Base-by-base conservation (phyloP, 768 basidiomycete genomes). In the Xerocomellus amylosporus region DNA sequence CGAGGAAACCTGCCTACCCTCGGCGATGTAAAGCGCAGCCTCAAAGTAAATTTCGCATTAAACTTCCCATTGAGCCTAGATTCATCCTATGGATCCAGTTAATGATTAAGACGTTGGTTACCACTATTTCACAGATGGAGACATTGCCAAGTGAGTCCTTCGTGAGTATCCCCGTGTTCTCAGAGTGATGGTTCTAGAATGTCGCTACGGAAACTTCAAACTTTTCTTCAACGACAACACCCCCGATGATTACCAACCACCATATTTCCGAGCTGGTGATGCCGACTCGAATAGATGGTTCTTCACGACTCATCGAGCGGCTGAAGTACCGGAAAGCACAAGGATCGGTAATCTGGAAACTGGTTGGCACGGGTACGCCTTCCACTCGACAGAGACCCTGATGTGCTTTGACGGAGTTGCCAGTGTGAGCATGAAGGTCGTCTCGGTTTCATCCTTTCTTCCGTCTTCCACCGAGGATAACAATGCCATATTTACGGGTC, bases 121-220 rank as follows among this genome's bases (percentile, higher is more conserved):
- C 86, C 55, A 83, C 86, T n/a, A 90, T 85, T 44, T 84, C 83
- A 47, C 85, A 85, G 54, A 87, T 93, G 87, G 89, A 92, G 52
- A 70, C 77, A 22, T 73, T 93, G 42, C 91, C 91, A 7, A 85
- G 91, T 90, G 65, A 45, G 83, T 72, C 8, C 19, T 58, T 8
- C 44, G 38, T 20, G 10, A 49, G 20, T 50, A 3, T 20, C 58
- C 33, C 49, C 13, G 5, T 43, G 49, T 50, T 47, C 28, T 26
- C 26, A n/a, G 13, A 42, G 17, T 56, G 22, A 46, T 37, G 39
- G 33, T 37, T 19, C 17, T 63, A 90, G 90, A 84, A 62, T 85
- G 85, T 44, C 86, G 92, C 33, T 94, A 79, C 63, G 89, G 91
- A n/a, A 90, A 87, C 20, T 90, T 94, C 75, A 94, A 95, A 66